Evolutionary conservation across 495 filamentous ascomycete genomes (phyloP).

Genomic region (Neurospora pannonica): DNA sequence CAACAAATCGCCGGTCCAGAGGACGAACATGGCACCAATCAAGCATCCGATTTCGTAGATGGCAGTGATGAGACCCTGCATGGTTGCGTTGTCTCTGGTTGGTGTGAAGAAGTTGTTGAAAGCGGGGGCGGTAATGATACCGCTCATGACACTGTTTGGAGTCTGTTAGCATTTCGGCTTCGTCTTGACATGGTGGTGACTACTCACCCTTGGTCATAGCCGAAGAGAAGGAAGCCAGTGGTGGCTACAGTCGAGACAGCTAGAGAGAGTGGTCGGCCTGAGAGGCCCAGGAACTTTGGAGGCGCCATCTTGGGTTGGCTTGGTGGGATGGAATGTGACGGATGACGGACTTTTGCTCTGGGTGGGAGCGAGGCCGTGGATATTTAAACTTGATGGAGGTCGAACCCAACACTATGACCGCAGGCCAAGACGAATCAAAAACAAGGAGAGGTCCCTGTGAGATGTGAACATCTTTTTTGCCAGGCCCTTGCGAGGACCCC

Average conservation of each 20-base stretch:
- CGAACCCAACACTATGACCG: neutral
- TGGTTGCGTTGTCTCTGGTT: conserved; percentile 54
- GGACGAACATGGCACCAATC: conserved; percentile 60
- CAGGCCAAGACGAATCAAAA: neutral
- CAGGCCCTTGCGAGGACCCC: neutral
- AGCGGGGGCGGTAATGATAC: conserved; percentile 63
- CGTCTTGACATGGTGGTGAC: neutral
- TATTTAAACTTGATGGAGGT: neutral
- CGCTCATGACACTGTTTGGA: conserved; percentile 50
- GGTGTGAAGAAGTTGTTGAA: conserved; percentile 65
- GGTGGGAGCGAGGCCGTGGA: neutral
- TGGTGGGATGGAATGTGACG: neutral
- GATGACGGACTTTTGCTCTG: neutral
- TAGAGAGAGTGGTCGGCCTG: conserved; percentile 52
- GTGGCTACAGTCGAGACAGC: conserved; percentile 59
- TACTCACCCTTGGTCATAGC: conserved; percentile 51
- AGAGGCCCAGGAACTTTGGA: conserved; percentile 51
- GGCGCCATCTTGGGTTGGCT: conserved; percentile 23
- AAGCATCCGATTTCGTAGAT: conserved; percentile 80
- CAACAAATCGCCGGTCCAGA: conserved; percentile 56
- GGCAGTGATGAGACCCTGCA: conserved; percentile 74
- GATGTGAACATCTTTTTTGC: neutral
- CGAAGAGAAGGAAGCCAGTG: conserved; percentile 66
- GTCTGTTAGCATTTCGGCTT: neutral
- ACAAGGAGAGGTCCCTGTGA: neutral